Evolutionary conservation across 306 rosid genomes (phyloP).

Genomic region (Albizia julibrissin): DNA sequence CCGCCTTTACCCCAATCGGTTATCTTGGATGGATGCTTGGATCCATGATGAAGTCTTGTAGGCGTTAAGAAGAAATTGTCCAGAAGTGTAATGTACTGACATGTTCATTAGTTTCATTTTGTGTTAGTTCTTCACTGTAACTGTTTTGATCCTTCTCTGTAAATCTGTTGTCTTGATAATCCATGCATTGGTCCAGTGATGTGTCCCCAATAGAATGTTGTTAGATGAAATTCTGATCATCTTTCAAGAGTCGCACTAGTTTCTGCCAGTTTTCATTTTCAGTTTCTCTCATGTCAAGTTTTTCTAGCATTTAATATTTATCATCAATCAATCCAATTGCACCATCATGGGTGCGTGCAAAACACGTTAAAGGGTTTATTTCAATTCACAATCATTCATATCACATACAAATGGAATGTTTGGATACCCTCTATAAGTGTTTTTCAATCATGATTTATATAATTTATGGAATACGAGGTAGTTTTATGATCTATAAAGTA

Average conservation of each 20-base stretch:
- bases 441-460: too few relatives aligned
- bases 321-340: not conserved
- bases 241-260: not conserved
- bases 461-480: too few relatives aligned
- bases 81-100: constrained; percentile 30
- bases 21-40: constrained; percentile 39
- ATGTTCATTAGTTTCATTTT: constrained; percentile 17
- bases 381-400: not conserved
- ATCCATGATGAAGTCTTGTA: constrained; percentile 30
- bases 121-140: constrained; percentile 20
- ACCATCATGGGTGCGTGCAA: not conserved
- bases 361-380: not conserved
- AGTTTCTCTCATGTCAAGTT: not conserved
- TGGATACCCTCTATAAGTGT: too few relatives aligned
- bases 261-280: not conserved
- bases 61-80: constrained; percentile 34
- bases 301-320: not conserved
- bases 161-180: constrained; percentile 17
- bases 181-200: not conserved
- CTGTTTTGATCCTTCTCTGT: constrained; percentile 31
- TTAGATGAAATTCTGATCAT: not conserved
- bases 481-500: too few relatives aligned
- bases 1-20: constrained; percentile 25
- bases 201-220: not conserved
- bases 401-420: too few relatives aligned